Evolutionary conservation across 192 early-diverging fungal species (phyloP).

Genomic region (Umbelopsis vinacea): DNA sequence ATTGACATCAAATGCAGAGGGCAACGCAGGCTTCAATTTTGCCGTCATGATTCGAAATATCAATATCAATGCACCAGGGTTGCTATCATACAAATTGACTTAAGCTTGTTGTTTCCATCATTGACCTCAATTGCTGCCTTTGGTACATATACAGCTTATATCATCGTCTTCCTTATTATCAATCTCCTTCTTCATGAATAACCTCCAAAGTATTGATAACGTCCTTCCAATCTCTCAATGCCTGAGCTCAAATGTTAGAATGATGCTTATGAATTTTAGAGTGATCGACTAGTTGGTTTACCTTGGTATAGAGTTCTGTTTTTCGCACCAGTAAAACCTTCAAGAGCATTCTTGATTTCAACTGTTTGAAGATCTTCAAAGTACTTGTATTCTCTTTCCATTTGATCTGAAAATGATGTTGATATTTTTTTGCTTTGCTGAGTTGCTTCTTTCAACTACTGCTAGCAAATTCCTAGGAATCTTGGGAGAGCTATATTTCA

Average conservation of each 20-base stretch:
- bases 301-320: slow-evolving; percentile 81
- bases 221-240: slow-evolving; percentile 4
- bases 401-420: slow-evolving; percentile 75
- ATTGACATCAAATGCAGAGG: no score
- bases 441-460: slow-evolving; percentile 85
- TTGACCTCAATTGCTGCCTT: no score
- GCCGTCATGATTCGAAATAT: no score
- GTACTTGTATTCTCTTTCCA: slow-evolving; percentile 82
- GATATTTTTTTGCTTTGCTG: slow-evolving; percentile 72
- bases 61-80: no score
- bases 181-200: slow-evolving; percentile 5
- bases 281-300: slow-evolving; percentile 24
- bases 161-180: not conserved
- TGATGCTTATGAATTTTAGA: no score
- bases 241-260: not conserved
- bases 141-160: no score
- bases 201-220: slow-evolving; percentile 9
- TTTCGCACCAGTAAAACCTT: slow-evolving; percentile 78
- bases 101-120: no score
- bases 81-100: no score
- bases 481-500: slow-evolving; percentile 66
- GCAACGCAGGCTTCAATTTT: no score
- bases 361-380: slow-evolving; percentile 78
- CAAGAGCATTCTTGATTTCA: slow-evolving; percentile 82
- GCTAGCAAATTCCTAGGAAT: slow-evolving; percentile 79